A percentile compares a stretch with the other conserved stretches of the same genome.
These are phyloP conservation scores for Phaeophleospora eucalypticola DNA, from an alignment of 2,329 filamentous ascomycete species.

Conservation along the genomic window DNA sequence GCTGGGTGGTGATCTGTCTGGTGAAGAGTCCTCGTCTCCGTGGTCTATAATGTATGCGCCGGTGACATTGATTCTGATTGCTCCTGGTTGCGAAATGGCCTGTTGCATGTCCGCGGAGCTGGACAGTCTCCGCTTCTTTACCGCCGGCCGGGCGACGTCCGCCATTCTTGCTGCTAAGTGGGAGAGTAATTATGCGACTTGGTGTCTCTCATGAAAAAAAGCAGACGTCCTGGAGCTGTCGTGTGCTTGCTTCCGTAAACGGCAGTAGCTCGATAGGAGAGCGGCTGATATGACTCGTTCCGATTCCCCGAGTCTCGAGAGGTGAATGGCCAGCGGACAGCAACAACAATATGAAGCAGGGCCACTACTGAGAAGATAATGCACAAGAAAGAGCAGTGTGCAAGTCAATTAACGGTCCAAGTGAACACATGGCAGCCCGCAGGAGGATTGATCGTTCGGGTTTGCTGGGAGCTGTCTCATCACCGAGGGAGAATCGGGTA, in stretches of 20 bases:
- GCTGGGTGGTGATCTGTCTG: conserved; percentile 39
- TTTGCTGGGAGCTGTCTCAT: not conserved
- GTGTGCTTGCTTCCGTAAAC: not conserved
- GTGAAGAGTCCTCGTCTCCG: conserved; percentile 44
- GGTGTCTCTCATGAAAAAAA: too few species aligned
- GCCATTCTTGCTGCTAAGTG: conserved; percentile 1
- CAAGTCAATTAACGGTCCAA: not conserved
- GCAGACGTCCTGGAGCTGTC: not conserved
- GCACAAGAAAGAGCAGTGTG: too few species aligned
- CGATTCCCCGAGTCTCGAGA: not conserved
- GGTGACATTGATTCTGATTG: conserved; percentile 92
- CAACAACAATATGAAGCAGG: not conserved
- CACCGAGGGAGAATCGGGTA: not conserved
- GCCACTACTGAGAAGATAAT: not conserved
- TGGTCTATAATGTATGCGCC: conserved; percentile 95
- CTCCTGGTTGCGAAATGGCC: conserved; percentile 56
- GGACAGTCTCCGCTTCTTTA: conserved; percentile 26
- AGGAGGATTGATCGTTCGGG: not conserved
- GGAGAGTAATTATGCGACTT: not conserved
- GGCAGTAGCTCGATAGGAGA: conserved; percentile 2
- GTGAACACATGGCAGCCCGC: conserved; percentile 7
- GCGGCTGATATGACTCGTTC: not conserved
- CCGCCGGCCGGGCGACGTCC: not conserved
- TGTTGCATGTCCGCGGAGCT: conserved; percentile 43
- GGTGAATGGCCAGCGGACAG: not conserved